A percentile compares a stretch with the other conserved stretches of the same genome.
Evolutionary conservation across 208 protist species (phyloP).

Genomic region (Histomonas meleagridis): DNA sequence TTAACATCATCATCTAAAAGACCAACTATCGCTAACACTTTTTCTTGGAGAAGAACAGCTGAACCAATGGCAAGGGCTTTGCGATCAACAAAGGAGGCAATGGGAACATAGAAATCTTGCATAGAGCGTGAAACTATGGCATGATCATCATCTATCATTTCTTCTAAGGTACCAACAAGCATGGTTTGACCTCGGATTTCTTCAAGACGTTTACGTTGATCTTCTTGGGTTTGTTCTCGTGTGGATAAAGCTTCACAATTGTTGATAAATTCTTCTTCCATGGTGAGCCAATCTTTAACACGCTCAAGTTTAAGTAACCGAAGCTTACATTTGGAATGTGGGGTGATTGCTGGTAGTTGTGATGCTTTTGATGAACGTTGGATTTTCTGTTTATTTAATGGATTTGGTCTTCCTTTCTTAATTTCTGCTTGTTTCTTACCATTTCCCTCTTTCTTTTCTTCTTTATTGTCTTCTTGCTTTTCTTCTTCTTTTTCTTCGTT

Average conservation of each 20-base stretch:
- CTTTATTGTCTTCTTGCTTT: no score
- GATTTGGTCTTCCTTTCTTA: no score
- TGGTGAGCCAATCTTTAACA: conserved; percentile 93
- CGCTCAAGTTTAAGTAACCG: conserved; percentile 86
- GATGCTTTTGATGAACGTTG: not conserved
- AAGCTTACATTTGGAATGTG: conserved; percentile 84
- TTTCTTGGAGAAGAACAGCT: conserved; percentile 36
- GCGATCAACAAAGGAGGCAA: conserved; percentile 97
- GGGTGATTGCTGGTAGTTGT: conserved; percentile 46
- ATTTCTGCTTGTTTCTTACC: no score
- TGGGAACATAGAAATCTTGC: conserved; percentile 92
- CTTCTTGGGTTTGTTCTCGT: conserved; percentile 61
- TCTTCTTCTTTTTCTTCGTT: no score
- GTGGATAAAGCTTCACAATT: conserved; percentile 69
- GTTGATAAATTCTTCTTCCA: conserved; percentile 97
- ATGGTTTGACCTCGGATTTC: conserved; percentile 90
- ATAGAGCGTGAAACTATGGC: conserved; percentile 81
- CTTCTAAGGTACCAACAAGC: conserved; percentile 90
- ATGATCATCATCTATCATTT: conserved; percentile 99
- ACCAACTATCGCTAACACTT: conserved; percentile 77
- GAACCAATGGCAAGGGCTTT: conserved; percentile 54
- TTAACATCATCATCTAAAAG: conserved; percentile 91
- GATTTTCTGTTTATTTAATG: not conserved
- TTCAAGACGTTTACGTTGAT: conserved; percentile 86
- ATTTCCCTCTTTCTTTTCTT: no score